These are phyloP conservation scores for Gillenia trifoliata DNA, from an alignment of 306 rosid species.

Conservation along the genomic window DNA sequence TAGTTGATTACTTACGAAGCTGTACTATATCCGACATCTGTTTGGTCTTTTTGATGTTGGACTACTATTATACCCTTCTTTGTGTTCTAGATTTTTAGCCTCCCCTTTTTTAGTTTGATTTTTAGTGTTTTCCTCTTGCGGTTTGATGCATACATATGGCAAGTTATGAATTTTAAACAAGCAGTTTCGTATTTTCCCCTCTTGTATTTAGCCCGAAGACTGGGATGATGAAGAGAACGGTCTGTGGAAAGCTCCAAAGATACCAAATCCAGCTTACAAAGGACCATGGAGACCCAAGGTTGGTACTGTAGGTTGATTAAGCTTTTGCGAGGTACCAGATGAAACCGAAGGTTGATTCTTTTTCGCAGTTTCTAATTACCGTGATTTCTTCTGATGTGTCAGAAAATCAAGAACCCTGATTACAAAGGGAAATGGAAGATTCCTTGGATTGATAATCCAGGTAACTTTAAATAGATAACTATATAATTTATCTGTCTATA, in stretches of 20 bases:
- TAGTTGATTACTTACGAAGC: conserved; percentile 13
- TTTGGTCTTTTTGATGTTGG: neutral
- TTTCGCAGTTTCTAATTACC: conserved; percentile 12
- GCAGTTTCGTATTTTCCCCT: neutral
- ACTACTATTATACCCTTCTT: neutral
- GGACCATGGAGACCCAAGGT: conserved; percentile 98
- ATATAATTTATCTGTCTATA: neutral
- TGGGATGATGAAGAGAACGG: conserved; percentile 97
- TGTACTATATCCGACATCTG: neutral
- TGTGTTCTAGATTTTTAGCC: neutral
- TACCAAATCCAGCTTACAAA: conserved; percentile 90
- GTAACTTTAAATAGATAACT: conserved; percentile 32
- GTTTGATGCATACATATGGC: neutral
- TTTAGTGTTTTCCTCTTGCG: neutral
- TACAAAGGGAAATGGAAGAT: conserved; percentile 95
- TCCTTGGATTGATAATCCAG: conserved; percentile 95
- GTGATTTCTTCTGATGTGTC: conserved; percentile 20
- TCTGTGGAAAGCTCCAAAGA: conserved; percentile 77
- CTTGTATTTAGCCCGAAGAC: conserved; percentile 55
- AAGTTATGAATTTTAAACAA: neutral
- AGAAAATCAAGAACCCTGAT: conserved; percentile 95
- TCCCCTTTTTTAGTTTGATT: neutral
- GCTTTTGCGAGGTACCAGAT: conserved; percentile 15
- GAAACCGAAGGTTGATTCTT: conserved; percentile 1
- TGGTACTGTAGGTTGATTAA: conserved; percentile 42